These are phyloP conservation scores for Colletotrichum graminicola DNA, from an alignment of 2,329 filamentous ascomycete genomes.

Conservation along the genomic window DNA sequence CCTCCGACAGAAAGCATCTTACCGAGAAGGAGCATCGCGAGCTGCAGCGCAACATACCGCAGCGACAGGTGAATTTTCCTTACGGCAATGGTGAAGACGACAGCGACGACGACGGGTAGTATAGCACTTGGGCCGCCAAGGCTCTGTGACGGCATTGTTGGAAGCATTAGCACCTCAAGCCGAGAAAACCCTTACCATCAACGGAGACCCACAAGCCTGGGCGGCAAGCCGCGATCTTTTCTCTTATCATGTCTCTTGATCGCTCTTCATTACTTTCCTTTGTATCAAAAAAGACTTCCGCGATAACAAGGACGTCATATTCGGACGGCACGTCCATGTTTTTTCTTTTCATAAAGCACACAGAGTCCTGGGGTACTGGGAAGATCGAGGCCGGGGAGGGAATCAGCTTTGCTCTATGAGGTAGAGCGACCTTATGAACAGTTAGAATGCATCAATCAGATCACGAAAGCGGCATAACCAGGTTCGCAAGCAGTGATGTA, in stretches of 20 bases:
- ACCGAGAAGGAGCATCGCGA: slow-evolving; percentile 30
- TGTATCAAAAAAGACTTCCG: too few species aligned
- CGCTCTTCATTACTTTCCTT: background rate
- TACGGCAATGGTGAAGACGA: slow-evolving; percentile 3
- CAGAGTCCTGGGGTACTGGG: background rate
- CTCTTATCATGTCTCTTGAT: background rate
- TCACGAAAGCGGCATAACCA: background rate
- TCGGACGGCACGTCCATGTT: background rate
- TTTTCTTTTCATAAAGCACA: background rate
- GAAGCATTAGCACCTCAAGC: background rate
- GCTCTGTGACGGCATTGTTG: background rate
- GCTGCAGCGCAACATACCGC: slow-evolving; percentile 20
- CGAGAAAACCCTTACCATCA: background rate
- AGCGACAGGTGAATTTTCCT: background rate
- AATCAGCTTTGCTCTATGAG: background rate
- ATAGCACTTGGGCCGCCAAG: background rate
- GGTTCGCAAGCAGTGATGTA: slow-evolving; percentile 23
- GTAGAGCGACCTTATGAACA: background rate
- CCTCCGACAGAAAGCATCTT: slow-evolving; percentile 31
- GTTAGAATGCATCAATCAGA: background rate
- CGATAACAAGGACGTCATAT: too few species aligned
- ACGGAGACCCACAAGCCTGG: background rate
- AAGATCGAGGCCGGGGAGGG: background rate
- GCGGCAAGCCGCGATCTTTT: too few species aligned
- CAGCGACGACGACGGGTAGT: slow-evolving; percentile 27